Evolutionary conservation across 75 land plant species (phyloP).

Genomic region (Picea sitchensis): DNA sequence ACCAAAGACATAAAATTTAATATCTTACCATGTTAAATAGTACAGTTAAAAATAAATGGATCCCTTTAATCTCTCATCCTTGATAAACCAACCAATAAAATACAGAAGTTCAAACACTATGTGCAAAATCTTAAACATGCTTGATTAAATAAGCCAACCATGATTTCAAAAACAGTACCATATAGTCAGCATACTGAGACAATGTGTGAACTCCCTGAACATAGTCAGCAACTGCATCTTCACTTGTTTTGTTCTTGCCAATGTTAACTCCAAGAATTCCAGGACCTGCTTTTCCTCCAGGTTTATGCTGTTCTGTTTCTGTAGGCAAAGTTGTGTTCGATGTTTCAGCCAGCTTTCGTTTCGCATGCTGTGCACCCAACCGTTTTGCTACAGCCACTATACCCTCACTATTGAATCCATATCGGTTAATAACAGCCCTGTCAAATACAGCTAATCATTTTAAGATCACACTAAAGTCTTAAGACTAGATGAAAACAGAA

Average conservation of each 20-base stretch:
- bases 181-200: constrained; percentile 98
- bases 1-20: too few species aligned
- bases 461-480: not conserved
- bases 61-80: too few species aligned
- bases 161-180: constrained; percentile 46
- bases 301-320: constrained; percentile 37
- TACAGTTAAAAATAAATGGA: too few species aligned
- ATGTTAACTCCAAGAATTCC: constrained; percentile 97
- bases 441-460: constrained; percentile 7
- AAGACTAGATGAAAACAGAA: not conserved
- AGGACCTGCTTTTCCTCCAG: constrained; percentile 92
- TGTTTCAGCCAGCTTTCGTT: constrained; percentile 85
- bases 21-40: too few species aligned
- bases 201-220: constrained; percentile 98
- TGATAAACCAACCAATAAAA: not conserved
- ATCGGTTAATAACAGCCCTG: constrained; percentile 96
- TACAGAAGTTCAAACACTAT: not conserved
- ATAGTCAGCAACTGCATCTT: constrained; percentile 97
- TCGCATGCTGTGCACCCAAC: constrained; percentile 96
- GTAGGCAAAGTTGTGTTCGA: constrained; percentile 43
- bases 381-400: constrained; percentile 95
- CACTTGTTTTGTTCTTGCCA: constrained; percentile 94
- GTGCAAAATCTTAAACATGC: not conserved
- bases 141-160: not conserved
- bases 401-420: constrained; percentile 98